Evolutionary conservation across 148 eudicot genomes (phyloP).

Genomic region (Cornus kousa): DNA sequence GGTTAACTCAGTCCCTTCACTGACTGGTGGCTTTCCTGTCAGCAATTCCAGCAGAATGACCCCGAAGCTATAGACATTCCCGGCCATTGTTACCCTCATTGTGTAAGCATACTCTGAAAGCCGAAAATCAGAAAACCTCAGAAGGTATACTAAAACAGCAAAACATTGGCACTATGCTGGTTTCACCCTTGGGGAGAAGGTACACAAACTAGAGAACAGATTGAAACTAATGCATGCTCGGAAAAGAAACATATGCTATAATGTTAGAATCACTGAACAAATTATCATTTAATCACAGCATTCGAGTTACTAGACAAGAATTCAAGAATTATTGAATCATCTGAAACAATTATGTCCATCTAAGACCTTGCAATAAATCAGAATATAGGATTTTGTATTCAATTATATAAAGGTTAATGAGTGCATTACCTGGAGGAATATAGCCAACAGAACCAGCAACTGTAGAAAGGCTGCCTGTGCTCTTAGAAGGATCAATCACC

Average conservation of each 20-base stretch:
- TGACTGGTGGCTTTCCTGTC: constrained; percentile 81
- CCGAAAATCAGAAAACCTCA: neutral
- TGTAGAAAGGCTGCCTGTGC: constrained; percentile 69
- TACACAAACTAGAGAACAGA: constrained; percentile 5
- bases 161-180: no score
- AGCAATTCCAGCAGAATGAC: constrained; percentile 72
- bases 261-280: no score
- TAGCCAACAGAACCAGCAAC: constrained; percentile 88
- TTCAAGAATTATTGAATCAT: neutral
- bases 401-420: neutral
- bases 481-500: constrained; percentile 75
- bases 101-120: constrained; percentile 92
- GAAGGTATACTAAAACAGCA: no score
- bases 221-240: no score
- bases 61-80: constrained; percentile 86
- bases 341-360: neutral
- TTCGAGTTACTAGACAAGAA: no score
- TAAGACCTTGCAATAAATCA: neutral
- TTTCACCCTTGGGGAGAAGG: no score
- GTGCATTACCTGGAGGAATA: constrained; percentile 73
- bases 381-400: no score
- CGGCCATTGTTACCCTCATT: constrained; percentile 81
- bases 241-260: no score
- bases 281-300: no score
- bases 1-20: constrained; percentile 70